Percentiles rank a stretch among this genome's conserved stretches.
phyloP scores from a whole-genome alignment of 169 alveolate species.

The Theileria parva region DNA sequence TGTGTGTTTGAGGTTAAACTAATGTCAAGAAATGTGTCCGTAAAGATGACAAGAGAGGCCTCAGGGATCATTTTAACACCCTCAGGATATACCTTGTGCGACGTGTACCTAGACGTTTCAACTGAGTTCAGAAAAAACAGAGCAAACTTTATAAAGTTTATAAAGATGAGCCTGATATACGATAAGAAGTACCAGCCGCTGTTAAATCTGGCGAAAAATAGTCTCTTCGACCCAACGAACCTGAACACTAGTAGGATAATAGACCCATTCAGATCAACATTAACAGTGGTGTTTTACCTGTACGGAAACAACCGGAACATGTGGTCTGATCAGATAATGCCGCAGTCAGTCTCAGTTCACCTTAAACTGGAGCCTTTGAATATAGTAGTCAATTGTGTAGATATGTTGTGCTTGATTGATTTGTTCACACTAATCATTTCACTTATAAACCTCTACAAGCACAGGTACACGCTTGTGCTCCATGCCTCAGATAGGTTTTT shows the following conservation, averaged over 20 bases:
- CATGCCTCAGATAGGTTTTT: constrained; percentile 15
- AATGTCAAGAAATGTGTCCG: constrained; percentile 36
- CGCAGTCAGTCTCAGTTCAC: constrained; percentile 47
- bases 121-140: constrained; percentile 28
- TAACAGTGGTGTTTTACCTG: constrained; percentile 23
- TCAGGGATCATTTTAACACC: constrained; percentile 33
- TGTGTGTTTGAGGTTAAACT: constrained; percentile 22
- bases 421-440: constrained; percentile 9
- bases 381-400: constrained; percentile 38
- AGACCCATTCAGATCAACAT: constrained; percentile 52
- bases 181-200: constrained; percentile 42
- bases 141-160: constrained; percentile 48
- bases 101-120: constrained; percentile 11
- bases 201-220: constrained; percentile 41
- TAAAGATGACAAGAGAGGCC: constrained; percentile 25
- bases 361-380: constrained; percentile 43
- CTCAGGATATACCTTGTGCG: constrained; percentile 36
- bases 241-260: constrained; percentile 24
- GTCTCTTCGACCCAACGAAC: constrained; percentile 43
- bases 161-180: constrained; percentile 8
- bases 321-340: constrained; percentile 5
- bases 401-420: constrained; percentile 34
- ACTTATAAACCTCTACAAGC: constrained; percentile 1
- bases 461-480: neutral
- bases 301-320: neutral